Conservation (phyloP, 768 basidiomycete species). For the Trametes meyenii region DNA sequence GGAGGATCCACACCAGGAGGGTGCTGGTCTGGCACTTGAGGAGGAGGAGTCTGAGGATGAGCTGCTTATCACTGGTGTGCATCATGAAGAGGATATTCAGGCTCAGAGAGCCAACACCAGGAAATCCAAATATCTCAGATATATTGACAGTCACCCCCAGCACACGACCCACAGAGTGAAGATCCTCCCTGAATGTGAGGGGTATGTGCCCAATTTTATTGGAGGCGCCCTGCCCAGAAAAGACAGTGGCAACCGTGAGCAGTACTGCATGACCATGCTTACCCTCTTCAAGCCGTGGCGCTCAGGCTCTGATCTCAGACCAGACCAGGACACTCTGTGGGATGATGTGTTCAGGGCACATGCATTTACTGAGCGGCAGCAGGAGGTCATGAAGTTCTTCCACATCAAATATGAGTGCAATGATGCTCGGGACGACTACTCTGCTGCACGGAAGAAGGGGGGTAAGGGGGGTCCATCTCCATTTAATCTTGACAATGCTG, state of each 20-base stretch:
- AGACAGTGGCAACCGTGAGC: slow-evolving; percentile 38
- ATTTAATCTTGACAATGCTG: neutral
- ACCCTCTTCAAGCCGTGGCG: slow-evolving; percentile 41
- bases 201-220: slow-evolving; percentile 36
- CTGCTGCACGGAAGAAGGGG: neutral
- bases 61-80: too few species aligned
- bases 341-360: slow-evolving; percentile 4
- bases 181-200: neutral
- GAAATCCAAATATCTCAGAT: too few species aligned
- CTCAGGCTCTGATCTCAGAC: slow-evolving; percentile 33
- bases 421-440: slow-evolving; percentile 14
- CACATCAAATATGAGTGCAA: slow-evolving; percentile 14
- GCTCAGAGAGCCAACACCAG: too few species aligned
- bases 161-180: neutral
- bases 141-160: neutral
- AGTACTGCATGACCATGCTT: slow-evolving; percentile 39
- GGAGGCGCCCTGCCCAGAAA: slow-evolving; percentile 33
- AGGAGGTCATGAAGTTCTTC: slow-evolving; percentile 12
- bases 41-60: too few species aligned
- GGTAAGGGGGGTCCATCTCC: neutral
- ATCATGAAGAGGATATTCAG: neutral
- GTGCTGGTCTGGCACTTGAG: too few species aligned
- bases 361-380: neutral
- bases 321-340: neutral
- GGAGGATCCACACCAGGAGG: too few species aligned